These are phyloP conservation scores for Cyanodermella asteris DNA, from an alignment of 2,329 filamentous ascomycete genomes.

Conservation along the genomic window DNA sequence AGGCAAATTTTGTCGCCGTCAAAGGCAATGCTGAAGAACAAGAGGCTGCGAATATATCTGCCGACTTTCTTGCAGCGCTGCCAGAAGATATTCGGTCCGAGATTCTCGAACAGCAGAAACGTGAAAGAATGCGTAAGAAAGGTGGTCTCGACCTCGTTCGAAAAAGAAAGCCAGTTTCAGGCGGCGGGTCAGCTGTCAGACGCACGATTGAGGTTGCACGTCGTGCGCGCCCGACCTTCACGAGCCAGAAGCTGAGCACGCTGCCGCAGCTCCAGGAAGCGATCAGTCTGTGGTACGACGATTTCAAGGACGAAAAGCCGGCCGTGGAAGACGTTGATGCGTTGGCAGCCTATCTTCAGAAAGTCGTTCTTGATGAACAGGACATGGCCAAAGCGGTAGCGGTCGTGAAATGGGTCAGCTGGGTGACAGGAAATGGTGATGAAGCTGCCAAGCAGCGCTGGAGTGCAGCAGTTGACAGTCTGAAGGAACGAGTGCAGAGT, in stretches of 20 bases:
- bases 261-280: constrained; percentile 49
- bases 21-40: constrained; percentile 13
- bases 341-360: constrained; percentile 47
- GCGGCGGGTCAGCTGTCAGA: constrained; percentile 3
- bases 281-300: constrained; percentile 51
- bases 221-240: constrained; percentile 36
- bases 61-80: constrained; percentile 58
- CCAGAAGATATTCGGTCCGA: constrained; percentile 63
- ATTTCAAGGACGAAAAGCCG: constrained; percentile 53
- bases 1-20: constrained; percentile 44
- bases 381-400: constrained; percentile 55
- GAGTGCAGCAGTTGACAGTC: constrained; percentile 16
- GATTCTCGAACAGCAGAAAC: constrained; percentile 52
- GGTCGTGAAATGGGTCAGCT: constrained; percentile 42
- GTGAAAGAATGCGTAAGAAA: constrained; percentile 34
- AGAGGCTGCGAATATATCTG: constrained; percentile 27
- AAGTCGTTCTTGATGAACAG: constrained; percentile 52
- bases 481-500: constrained; percentile 21
- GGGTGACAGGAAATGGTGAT: constrained; percentile 20
- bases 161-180: constrained; percentile 7
- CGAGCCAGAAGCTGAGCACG: constrained; percentile 30
- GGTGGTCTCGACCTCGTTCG: constrained; percentile 25
- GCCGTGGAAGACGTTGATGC: constrained; percentile 58
- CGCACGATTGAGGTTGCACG: constrained; percentile 25
- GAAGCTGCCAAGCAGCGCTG: constrained; percentile 24